A percentile compares a stretch with the other conserved stretches of the same genome.
Evolutionary conservation across 345 rosid species (phyloP).

Genomic region (Mercurialis annua): DNA sequence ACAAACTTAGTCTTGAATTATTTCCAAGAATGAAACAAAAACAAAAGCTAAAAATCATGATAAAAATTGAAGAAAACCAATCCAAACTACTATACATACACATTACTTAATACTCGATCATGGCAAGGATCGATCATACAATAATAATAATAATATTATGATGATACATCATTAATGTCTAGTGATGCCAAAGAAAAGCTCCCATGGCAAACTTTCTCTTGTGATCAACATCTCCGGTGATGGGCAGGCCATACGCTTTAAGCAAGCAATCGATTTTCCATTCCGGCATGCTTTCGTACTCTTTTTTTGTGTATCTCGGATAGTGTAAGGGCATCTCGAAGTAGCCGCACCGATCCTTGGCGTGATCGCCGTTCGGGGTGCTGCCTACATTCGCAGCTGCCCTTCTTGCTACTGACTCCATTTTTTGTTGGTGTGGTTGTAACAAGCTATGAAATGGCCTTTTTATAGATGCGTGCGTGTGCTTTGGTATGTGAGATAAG

Average conservation of each 20-base stretch:
- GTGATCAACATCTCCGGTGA: constrained; percentile 13
- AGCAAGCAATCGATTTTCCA: constrained; percentile 27
- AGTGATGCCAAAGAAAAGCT: constrained; percentile 20
- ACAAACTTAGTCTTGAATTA: too few relatives aligned
- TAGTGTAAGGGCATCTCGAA: constrained; percentile 32
- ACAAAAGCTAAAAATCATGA: too few relatives aligned
- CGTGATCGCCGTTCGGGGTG: neutral
- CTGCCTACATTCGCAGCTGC: neutral
- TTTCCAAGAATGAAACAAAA: too few relatives aligned
- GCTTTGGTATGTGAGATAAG: too few relatives aligned
- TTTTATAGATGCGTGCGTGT: neutral
- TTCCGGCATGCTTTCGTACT: constrained; percentile 22
- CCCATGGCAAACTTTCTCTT: constrained; percentile 25
- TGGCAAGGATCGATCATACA: too few relatives aligned
- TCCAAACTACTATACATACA: too few relatives aligned
- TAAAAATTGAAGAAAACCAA: too few relatives aligned
- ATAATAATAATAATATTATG: too few relatives aligned
- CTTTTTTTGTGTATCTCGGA: constrained; percentile 18
- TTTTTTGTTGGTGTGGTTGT: neutral
- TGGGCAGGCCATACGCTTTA: constrained; percentile 22
- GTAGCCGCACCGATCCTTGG: constrained; percentile 7
- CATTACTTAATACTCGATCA: too few relatives aligned
- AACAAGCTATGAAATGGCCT: neutral
- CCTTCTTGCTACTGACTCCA: constrained; percentile 13
- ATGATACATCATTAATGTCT: too few relatives aligned